A percentile compares a stretch with the other conserved stretches of the same genome.
phyloP scores from a whole-genome alignment of 331 rosid species.

The Pyrus hybrid region DNA sequence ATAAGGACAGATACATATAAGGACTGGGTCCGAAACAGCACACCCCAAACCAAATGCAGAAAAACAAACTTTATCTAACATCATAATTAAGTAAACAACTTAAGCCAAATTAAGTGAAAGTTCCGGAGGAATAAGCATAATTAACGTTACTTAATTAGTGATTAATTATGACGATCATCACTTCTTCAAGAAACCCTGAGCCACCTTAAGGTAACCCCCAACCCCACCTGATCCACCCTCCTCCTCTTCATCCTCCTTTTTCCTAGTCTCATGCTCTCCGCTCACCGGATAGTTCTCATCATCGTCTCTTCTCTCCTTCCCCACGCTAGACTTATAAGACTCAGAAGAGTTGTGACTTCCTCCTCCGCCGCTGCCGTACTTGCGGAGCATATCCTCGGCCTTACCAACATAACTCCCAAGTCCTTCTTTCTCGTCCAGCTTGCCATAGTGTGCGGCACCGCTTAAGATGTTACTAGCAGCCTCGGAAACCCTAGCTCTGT shows the following conservation, averaged over 20 bases:
- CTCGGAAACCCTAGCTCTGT: slow-evolving; percentile 32
- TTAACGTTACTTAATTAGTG: background rate
- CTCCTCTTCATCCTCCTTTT: background rate
- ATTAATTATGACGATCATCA: background rate
- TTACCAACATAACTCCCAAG: slow-evolving; percentile 37
- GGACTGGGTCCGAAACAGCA: background rate
- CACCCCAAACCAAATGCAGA: background rate
- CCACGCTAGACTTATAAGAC: slow-evolving; percentile 3
- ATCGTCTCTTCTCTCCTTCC: background rate
- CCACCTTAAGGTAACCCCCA: slow-evolving; percentile 47
- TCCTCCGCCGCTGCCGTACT: slow-evolving; percentile 13
- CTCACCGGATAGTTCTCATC: background rate
- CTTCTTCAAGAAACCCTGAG: slow-evolving; percentile 41
- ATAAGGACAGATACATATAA: too few relatives aligned
- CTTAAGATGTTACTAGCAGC: slow-evolving; percentile 61
- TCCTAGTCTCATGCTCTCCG: background rate
- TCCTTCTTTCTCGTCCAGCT: slow-evolving; percentile 48
- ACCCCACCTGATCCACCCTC: slow-evolving; percentile 32
- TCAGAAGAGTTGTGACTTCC: background rate
- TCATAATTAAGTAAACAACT: background rate
- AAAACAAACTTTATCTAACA: background rate
- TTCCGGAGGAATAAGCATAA: background rate
- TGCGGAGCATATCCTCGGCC: slow-evolving; percentile 55
- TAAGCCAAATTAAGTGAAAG: background rate
- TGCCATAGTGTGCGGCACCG: slow-evolving; percentile 44